Conservation (phyloP, 345 rosid genomes). For the Chamaenerion angustifolium region DNA sequence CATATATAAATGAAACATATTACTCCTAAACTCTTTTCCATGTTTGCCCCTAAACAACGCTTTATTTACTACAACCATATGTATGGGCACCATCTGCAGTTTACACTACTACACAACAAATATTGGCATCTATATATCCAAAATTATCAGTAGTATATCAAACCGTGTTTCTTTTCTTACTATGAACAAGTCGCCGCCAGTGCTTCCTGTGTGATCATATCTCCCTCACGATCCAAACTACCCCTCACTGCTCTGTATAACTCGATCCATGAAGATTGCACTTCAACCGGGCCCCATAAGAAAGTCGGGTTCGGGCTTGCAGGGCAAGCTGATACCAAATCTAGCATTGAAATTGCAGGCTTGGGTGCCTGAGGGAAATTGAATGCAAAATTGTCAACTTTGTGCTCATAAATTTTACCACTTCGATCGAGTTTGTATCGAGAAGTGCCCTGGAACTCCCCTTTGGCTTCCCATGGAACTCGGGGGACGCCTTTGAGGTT, state of each 20-base stretch:
- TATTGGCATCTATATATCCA: no score
- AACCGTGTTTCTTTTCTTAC: conserved; percentile 3
- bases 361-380: conserved; percentile 67
- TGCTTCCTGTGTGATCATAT: conserved; percentile 28
- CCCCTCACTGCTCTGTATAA: conserved; percentile 48
- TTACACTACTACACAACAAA: no score
- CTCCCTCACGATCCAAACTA: conserved; percentile 36
- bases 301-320: conserved; percentile 84
- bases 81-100: no score
- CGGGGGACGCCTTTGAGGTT: conserved; percentile 74
- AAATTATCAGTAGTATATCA: no score
- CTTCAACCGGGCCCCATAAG: conserved; percentile 45
- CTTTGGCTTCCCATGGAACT: conserved; percentile 95
- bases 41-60: no score
- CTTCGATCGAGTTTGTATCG: conserved; percentile 75
- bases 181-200: conserved; percentile 43
- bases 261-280: conserved; percentile 46
- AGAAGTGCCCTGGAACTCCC: conserved; percentile 84
- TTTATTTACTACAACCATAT: no score
- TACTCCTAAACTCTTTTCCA: no score
- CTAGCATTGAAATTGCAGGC: conserved; percentile 65
- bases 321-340: conserved; percentile 69
- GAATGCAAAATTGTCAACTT: conserved; percentile 83
- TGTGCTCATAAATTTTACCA: conserved; percentile 82
- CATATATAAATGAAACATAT: no score